A percentile compares a stretch with the other conserved stretches of the same genome.
These are phyloP conservation scores for Aspergillus spinulosporus DNA, from an alignment of 2,329 filamentous ascomycete genomes.

Conservation along the genomic window DNA sequence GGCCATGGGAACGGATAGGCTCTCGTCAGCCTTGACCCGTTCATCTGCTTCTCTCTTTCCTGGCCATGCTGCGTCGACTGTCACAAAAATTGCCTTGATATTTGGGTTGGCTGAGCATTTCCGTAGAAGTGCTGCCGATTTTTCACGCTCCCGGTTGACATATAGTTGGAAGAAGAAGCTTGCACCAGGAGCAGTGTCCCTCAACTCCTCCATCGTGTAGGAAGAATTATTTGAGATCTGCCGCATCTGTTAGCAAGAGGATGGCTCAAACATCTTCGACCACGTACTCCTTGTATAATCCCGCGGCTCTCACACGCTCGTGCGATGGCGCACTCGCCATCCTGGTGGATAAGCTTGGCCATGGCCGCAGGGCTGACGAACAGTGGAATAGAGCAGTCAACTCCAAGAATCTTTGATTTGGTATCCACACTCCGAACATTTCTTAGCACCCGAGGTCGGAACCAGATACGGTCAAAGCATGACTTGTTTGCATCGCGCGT, in stretches of 20 bases:
- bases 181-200: constrained; percentile 41
- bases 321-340: constrained; percentile 63
- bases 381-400: constrained; percentile 55
- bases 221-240: constrained; percentile 62
- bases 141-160: constrained; percentile 53
- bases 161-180: constrained; percentile 59
- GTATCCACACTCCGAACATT: constrained; percentile 59
- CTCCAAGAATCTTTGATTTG: constrained; percentile 56
- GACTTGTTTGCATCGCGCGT: constrained; percentile 57
- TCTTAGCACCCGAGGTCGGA: constrained; percentile 60
- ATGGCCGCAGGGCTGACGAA: constrained; percentile 67
- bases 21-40: constrained; percentile 51
- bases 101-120: constrained; percentile 44
- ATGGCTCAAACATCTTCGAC: no score
- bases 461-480: constrained; percentile 57
- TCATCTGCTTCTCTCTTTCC: constrained; percentile 60
- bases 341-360: constrained; percentile 62
- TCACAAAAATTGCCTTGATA: constrained; percentile 52
- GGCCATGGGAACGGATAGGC: constrained; percentile 45
- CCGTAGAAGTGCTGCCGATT: constrained; percentile 50
- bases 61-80: constrained; percentile 57
- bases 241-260: background rate
- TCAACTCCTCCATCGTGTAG: constrained; percentile 58
- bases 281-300: constrained; percentile 56
- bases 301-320: constrained; percentile 53